phyloP scores from a whole-genome alignment of 306 rosid genomes.

The Lathyrus aphaca region DNA sequence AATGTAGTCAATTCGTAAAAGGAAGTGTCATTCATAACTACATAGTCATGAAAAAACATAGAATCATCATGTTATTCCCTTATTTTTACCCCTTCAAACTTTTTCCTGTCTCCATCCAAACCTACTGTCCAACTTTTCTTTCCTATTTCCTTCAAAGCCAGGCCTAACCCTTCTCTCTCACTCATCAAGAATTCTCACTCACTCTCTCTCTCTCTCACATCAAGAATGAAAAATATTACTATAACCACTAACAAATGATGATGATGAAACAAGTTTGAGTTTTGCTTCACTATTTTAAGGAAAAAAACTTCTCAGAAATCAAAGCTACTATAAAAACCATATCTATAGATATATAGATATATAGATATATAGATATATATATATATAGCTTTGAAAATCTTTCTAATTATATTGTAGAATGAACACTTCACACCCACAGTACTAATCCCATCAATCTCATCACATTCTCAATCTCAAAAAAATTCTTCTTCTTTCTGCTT shows the following conservation, averaged over 20 bases:
- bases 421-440: constrained; percentile 19
- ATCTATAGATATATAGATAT: not conserved
- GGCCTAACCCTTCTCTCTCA: constrained; percentile 35
- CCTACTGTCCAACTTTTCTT: constrained; percentile 48
- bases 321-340: constrained; percentile 40
- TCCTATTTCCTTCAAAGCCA: constrained; percentile 55
- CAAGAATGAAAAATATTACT: constrained; percentile 39
- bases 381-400: constrained; percentile 6
- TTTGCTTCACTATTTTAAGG: constrained; percentile 59
- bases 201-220: constrained; percentile 5
- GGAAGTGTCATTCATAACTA: constrained; percentile 72
- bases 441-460: constrained; percentile 73
- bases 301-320: constrained; percentile 55
- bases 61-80: constrained; percentile 75
- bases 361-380: not conserved
- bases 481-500: constrained; percentile 45
- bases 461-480: constrained; percentile 43
- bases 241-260: constrained; percentile 35
- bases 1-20: constrained; percentile 47
- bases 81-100: constrained; percentile 50
- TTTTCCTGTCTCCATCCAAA: constrained; percentile 56
- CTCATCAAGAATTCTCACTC: too few relatives aligned
- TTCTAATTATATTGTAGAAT: constrained; percentile 37
- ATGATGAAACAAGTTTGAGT: constrained; percentile 35
- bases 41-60: constrained; percentile 54